phyloP scores from a whole-genome alignment of 495 filamentous ascomycete genomes.

The Hyaloscypha bicolor region DNA sequence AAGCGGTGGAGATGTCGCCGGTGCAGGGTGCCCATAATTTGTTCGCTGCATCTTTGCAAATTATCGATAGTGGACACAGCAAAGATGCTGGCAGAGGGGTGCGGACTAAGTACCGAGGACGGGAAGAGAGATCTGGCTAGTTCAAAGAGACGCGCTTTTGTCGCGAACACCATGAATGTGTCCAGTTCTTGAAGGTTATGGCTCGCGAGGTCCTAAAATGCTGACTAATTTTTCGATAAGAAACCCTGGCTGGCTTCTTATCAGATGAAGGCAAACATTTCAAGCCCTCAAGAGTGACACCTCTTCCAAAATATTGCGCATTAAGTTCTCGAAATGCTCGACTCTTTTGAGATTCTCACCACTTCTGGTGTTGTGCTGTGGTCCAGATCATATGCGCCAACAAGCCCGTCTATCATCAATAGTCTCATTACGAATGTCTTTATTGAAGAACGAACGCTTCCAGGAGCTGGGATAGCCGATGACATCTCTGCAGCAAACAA shows the following conservation, averaged over 20 bases:
- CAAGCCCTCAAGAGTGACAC: conserved; percentile 9
- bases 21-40: conserved; percentile 67
- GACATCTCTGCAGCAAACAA: conserved; percentile 59
- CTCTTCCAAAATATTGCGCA: conserved; percentile 1
- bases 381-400: conserved; percentile 82
- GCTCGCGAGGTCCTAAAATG: not conserved
- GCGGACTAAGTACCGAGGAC: not conserved
- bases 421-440: conserved; percentile 94
- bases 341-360: conserved; percentile 93
- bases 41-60: conserved; percentile 73
- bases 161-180: not conserved
- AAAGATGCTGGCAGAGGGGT: not conserved
- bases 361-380: conserved; percentile 96
- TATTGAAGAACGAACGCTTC: conserved; percentile 84
- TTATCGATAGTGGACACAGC: not conserved
- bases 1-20: conserved; percentile 88
- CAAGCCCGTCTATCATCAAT: conserved; percentile 84
- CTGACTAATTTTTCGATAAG: not conserved
- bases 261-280: not conserved
- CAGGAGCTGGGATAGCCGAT: conserved; percentile 59
- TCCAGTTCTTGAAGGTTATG: not conserved
- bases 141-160: not conserved
- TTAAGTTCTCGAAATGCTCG: conserved; percentile 65
- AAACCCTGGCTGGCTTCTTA: not conserved
- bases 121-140: not conserved